A percentile compares a stretch with the other conserved stretches of the same genome.
Conservation (phyloP, 352 stramenopile genomes). For the Lagenidium giganteum region DNA sequence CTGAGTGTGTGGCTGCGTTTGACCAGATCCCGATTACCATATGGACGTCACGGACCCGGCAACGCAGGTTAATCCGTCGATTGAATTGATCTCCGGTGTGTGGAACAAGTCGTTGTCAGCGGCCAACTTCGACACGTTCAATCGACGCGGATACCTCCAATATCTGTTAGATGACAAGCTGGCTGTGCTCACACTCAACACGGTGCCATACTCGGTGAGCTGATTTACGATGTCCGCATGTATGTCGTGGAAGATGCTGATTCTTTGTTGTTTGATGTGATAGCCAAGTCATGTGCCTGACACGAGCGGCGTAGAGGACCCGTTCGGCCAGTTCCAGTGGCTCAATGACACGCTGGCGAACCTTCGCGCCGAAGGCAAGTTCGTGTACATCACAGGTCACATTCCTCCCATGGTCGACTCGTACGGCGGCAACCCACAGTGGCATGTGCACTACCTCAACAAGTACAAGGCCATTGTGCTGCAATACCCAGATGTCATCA, state of each 20-base stretch:
- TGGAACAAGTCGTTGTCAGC: conserved; percentile 37
- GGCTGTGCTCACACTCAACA: conserved; percentile 58
- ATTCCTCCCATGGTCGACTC: conserved; percentile 84
- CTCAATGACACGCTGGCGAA: conserved; percentile 51
- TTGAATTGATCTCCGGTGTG: conserved; percentile 28
- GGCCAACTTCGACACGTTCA: conserved; percentile 41
- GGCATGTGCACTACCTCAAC: conserved; percentile 68
- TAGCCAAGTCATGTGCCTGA: conserved; percentile 61
- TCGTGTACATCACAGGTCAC: conserved; percentile 83
- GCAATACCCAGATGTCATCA: conserved; percentile 43
- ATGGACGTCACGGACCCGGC: conserved; percentile 57
- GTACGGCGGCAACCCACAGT: conserved; percentile 65
- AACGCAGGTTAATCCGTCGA: conserved; percentile 36
- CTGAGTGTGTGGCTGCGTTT: no score
- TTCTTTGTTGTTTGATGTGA: conserved; percentile 2
- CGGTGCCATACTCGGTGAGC: conserved; percentile 56
- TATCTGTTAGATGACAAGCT: conserved; percentile 52
- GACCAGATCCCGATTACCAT: conserved; percentile 43
- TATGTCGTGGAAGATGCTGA: not conserved
- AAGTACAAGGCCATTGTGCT: conserved; percentile 65
- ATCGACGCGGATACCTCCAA: conserved; percentile 37
- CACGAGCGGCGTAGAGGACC: conserved; percentile 49
- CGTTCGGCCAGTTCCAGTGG: conserved; percentile 84
- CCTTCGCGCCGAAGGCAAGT: conserved; percentile 25
- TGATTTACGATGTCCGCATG: not conserved